These are phyloP conservation scores for Ophiostoma sp. DNA, from an alignment of 2,329 filamentous ascomycete genomes.

Conservation along the genomic window DNA sequence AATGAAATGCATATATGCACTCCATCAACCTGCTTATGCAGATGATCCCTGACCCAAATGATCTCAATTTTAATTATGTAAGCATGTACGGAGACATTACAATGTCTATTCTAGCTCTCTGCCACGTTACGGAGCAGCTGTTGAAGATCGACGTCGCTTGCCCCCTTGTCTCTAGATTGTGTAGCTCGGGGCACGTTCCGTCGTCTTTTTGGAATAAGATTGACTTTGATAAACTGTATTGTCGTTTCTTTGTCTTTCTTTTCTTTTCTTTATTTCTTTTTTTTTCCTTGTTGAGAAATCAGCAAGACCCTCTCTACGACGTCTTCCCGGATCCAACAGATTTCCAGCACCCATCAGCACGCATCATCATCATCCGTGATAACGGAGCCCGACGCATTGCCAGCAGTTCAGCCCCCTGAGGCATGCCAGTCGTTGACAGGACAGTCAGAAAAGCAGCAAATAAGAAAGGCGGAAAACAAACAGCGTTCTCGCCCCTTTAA, in stretches of 20 bases:
- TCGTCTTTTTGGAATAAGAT: too few relatives aligned
- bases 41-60: not conserved
- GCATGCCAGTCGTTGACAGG: not conserved
- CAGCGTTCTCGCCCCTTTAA: not conserved
- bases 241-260: too few relatives aligned
- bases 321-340: not conserved
- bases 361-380: not conserved
- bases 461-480: not conserved
- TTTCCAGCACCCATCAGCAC: not conserved
- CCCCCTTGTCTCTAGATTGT: too few relatives aligned
- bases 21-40: not conserved
- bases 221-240: too few relatives aligned
- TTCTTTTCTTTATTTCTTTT: too few relatives aligned
- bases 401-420: not conserved
- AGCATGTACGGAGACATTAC: too few relatives aligned
- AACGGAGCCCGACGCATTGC: not conserved
- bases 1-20: not conserved
- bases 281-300: too few relatives aligned
- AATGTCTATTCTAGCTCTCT: too few relatives aligned
- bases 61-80: not conserved
- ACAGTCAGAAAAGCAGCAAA: not conserved
- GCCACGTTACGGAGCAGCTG: too few relatives aligned
- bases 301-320: too few relatives aligned
- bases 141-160: too few relatives aligned
- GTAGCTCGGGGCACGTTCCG: too few relatives aligned